A percentile compares a stretch with the other conserved stretches of the same genome.
Conservation (phyloP, 108 stramenopile species). For the Cyclotella atomus region DNA sequence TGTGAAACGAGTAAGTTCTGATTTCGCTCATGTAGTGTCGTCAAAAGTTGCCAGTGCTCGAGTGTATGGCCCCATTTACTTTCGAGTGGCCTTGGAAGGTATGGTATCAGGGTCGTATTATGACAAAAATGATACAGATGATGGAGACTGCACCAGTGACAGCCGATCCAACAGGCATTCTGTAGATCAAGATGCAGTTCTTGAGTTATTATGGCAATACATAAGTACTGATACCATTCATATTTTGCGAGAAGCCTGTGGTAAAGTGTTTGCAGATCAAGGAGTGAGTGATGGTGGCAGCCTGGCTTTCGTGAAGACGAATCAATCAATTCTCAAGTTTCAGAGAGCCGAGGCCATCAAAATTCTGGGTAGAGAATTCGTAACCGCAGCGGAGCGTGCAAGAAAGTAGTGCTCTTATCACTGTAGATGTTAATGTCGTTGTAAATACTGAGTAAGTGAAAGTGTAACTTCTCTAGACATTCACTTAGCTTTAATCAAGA, state of each 20-base stretch:
- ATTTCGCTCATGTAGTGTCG: conserved; percentile 1
- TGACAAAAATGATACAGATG: conserved; percentile 6
- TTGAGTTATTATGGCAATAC: conserved; percentile 29
- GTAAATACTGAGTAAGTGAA: too few species aligned
- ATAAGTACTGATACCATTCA: conserved; percentile 9
- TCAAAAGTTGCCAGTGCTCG: conserved; percentile 23
- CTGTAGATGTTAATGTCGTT: neutral
- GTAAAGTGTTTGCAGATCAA: conserved; percentile 30
- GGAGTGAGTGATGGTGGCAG: conserved; percentile 18
- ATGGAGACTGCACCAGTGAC: neutral
- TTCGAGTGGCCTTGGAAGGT: conserved; percentile 23
- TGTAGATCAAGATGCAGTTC: conserved; percentile 29
- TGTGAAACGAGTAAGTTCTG: conserved; percentile 18
- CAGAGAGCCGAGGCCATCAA: conserved; percentile 15
- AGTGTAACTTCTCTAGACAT: too few species aligned
- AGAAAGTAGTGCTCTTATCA: neutral
- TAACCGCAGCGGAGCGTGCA: conserved; percentile 7
- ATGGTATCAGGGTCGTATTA: conserved; percentile 6
- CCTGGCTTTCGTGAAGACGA: conserved; percentile 23
- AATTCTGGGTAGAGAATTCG: conserved; percentile 14
- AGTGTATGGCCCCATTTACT: conserved; percentile 31
- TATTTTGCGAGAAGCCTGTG: conserved; percentile 22
- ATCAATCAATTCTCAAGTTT: conserved; percentile 12
- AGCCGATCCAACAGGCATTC: conserved; percentile 11
- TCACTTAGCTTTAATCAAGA: too few species aligned